A percentile compares a stretch with the other conserved stretches of the same genome.
Evolutionary conservation across 2,329 filamentous ascomycete species (phyloP).

Genomic region (Colletotrichum lupini): DNA sequence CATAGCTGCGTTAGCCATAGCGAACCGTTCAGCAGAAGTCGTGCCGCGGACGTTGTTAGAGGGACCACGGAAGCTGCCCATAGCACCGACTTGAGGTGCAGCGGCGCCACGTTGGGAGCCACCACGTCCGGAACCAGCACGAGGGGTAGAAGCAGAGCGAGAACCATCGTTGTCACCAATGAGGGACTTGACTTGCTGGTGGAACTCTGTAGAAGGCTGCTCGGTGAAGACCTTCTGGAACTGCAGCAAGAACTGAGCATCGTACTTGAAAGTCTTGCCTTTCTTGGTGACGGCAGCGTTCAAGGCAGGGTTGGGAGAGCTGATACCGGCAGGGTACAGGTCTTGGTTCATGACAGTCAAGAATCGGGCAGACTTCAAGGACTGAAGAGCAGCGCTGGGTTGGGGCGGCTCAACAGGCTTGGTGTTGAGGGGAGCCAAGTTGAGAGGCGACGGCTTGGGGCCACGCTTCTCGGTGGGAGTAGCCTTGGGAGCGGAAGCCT

Average conservation of each 20-base stretch:
- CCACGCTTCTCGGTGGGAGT: slow-evolving; percentile 67
- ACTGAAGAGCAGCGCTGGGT: slow-evolving; percentile 92
- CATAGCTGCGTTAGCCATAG: slow-evolving; percentile 67
- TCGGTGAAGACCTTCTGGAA: slow-evolving; percentile 97
- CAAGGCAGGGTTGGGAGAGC: slow-evolving; percentile 90
- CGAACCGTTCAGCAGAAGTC: slow-evolving; percentile 82
- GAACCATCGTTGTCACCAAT: slow-evolving; percentile 81
- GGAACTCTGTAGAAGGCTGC: slow-evolving; percentile 94
- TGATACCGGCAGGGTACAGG: slow-evolving; percentile 85
- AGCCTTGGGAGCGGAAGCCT: slow-evolving; percentile 61
- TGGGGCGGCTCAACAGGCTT: slow-evolving; percentile 91
- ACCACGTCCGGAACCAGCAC: slow-evolving; percentile 63
- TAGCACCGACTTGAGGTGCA: slow-evolving; percentile 59
- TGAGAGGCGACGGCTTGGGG: slow-evolving; percentile 86
- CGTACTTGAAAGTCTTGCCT: slow-evolving; percentile 89
- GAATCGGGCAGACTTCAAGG: slow-evolving; percentile 91
- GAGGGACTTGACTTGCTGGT: slow-evolving; percentile 85
- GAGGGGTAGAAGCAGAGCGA: slow-evolving; percentile 71
- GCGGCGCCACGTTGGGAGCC: slow-evolving; percentile 62
- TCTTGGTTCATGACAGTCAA: slow-evolving; percentile 82
- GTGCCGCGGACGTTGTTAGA: slow-evolving; percentile 68
- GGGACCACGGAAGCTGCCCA: slow-evolving; percentile 72
- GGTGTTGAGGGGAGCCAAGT: slow-evolving; percentile 83
- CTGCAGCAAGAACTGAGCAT: slow-evolving; percentile 93
- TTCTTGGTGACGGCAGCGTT: slow-evolving; percentile 85